Evolutionary conservation across 2,329 filamentous ascomycete genomes (phyloP).

Genomic region (Grosmannia huntii): DNA sequence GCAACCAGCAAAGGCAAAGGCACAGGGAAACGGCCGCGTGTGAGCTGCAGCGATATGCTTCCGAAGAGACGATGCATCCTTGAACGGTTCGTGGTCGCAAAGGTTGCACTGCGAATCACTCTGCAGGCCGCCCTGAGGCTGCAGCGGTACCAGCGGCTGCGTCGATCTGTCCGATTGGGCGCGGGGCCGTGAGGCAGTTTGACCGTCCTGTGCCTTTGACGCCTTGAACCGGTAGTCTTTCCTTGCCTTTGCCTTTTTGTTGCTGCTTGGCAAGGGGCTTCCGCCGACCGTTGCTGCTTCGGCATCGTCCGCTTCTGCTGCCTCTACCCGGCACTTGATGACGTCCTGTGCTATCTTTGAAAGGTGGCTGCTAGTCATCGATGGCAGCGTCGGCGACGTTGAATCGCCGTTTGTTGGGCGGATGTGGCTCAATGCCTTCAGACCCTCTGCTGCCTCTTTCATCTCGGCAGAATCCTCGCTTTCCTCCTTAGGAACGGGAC

Average conservation of each 20-base stretch:
- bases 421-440: conserved; percentile 53
- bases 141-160: conserved; percentile 4
- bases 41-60: conserved; percentile 58
- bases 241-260: conserved; percentile 3
- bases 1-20: conserved; percentile 76
- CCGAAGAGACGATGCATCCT: conserved; percentile 51
- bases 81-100: conserved; percentile 53
- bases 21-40: conserved; percentile 68
- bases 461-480: conserved; percentile 55
- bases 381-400: neutral
- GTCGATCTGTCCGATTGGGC: conserved; percentile 3
- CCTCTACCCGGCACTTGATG: conserved; percentile 8
- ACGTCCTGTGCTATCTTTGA: conserved; percentile 10
- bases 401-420: conserved; percentile 33
- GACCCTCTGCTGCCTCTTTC: conserved; percentile 54
- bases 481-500: conserved; percentile 28
- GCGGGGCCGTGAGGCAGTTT: neutral
- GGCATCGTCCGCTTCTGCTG: conserved; percentile 1
- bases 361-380: conserved; percentile 22
- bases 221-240: conserved; percentile 9
- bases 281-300: conserved; percentile 1
- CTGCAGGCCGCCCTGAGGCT: conserved; percentile 28
- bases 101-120: conserved; percentile 48
- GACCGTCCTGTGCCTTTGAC: conserved; percentile 5
- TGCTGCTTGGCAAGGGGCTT: neutral